These are phyloP conservation scores for Coemansia sp. DNA, from an alignment of 371 early-diverging fungal species.

Conservation along the genomic window DNA sequence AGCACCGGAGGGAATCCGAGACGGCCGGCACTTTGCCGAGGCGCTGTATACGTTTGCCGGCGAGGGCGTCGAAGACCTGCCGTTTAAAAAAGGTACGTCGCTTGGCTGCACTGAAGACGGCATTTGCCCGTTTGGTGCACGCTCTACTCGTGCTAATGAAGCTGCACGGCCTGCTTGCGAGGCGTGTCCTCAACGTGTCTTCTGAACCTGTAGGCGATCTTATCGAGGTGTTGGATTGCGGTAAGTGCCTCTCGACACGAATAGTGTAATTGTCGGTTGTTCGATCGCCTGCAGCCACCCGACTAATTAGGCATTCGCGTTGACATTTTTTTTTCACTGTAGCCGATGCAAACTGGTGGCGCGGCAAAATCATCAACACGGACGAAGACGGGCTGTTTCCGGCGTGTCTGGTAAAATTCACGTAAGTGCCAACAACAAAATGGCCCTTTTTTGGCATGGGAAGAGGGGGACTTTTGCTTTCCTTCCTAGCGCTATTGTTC, in stretches of 20 bases:
- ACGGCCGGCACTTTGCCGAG: slow-evolving; percentile 50
- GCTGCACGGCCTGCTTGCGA: too few species aligned
- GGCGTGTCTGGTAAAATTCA: slow-evolving; percentile 51
- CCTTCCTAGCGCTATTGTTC: slow-evolving; percentile 2
- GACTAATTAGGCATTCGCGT: background rate
- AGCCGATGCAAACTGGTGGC: slow-evolving; percentile 54
- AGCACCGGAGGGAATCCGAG: slow-evolving; percentile 50
- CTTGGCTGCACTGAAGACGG: too few species aligned
- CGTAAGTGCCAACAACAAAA: slow-evolving; percentile 36
- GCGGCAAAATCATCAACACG: slow-evolving; percentile 45
- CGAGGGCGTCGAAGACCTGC: slow-evolving; percentile 70
- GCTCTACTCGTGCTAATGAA: too few species aligned
- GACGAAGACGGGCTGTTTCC: slow-evolving; percentile 51
- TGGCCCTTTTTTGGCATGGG: too few species aligned
- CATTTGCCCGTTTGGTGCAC: background rate
- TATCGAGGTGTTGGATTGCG: slow-evolving; percentile 49
- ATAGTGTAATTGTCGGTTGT: background rate
- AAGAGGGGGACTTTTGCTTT: background rate
- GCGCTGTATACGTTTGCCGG: slow-evolving; percentile 70
- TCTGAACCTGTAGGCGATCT: slow-evolving; percentile 33
- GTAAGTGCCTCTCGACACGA: slow-evolving; percentile 14
- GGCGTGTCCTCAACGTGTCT: too few species aligned
- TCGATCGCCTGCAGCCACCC: background rate
- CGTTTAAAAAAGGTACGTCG: slow-evolving; percentile 67
- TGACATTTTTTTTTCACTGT: background rate